Evolutionary conservation across 345 rosid species (phyloP).

Genomic region (Eutrema yunnanense): DNA sequence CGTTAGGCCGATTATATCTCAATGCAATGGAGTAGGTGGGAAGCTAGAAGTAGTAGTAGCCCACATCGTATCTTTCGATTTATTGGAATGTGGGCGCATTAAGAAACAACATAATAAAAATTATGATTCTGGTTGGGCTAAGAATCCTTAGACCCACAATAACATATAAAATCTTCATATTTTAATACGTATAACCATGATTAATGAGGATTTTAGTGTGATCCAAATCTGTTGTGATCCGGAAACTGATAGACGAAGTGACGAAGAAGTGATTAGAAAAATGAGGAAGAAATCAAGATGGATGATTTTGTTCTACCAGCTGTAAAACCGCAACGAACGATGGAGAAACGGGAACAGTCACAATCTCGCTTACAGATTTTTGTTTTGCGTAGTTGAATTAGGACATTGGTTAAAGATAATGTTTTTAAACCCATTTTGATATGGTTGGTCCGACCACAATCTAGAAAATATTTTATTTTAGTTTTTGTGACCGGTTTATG

Average conservation of each 20-base stretch:
- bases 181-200: not conserved
- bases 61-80: not conserved
- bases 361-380: slow-evolving; percentile 13
- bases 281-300: slow-evolving; percentile 10
- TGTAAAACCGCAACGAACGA: slow-evolving; percentile 12
- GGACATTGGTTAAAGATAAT: slow-evolving; percentile 6
- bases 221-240: slow-evolving; percentile 18
- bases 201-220: not conserved
- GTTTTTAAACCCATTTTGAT: not conserved
- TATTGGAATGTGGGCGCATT: not conserved
- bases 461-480: not conserved
- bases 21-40: not conserved
- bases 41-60: not conserved
- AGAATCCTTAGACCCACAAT: not conserved
- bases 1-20: not conserved
- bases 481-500: not conserved
- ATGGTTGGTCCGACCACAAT: not conserved
- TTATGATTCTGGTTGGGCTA: slow-evolving; percentile 6
- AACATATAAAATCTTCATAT: not conserved
- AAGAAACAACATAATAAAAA: not conserved
- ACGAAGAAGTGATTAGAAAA: slow-evolving; percentile 10
- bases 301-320: slow-evolving; percentile 25
- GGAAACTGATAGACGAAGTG: slow-evolving; percentile 8
- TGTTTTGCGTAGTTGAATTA: not conserved
- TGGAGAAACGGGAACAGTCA: slow-evolving; percentile 15